Percentiles rank a stretch among this genome's conserved stretches.
Conservation (phyloP, 768 basidiomycete genomes). For the Porpolomopsis calyptriformis region DNA sequence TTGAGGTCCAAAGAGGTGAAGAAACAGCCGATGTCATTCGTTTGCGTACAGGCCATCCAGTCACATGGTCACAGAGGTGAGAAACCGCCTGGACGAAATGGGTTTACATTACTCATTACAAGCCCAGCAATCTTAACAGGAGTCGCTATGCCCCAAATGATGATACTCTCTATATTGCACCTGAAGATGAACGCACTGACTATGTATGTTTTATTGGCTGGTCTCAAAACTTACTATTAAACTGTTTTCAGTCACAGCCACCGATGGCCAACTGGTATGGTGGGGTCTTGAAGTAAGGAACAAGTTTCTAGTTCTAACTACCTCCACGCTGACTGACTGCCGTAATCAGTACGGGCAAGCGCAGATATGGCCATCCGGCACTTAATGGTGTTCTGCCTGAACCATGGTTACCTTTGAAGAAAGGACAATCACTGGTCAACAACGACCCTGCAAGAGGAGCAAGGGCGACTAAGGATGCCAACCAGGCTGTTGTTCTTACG, state of each 20-base stretch:
- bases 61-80: conserved; percentile 82
- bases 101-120: too few relatives aligned
- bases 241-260: conserved; percentile 65
- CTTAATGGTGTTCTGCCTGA: conserved; percentile 86
- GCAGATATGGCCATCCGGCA: conserved; percentile 91
- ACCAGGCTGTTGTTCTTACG: conserved; percentile 71
- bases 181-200: conserved; percentile 86
- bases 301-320: neutral
- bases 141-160: conserved; percentile 88
- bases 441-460: conserved; percentile 29
- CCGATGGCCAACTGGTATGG: conserved; percentile 94
- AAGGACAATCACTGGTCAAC: conserved; percentile 67
- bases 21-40: conserved; percentile 70
- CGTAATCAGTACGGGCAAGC: conserved; percentile 72
- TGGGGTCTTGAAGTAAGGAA: conserved; percentile 76
- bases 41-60: conserved; percentile 73
- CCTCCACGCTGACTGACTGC: too few relatives aligned
- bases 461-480: conserved; percentile 29
- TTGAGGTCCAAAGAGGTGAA: conserved; percentile 84
- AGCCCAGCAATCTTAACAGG: conserved; percentile 76
- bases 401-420: conserved; percentile 90
- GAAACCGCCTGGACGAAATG: too few relatives aligned
- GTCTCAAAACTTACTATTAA: conserved; percentile 3
- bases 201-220: conserved; percentile 42
- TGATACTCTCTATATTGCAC: conserved; percentile 90